Evolutionary conservation across 306 rosid genomes (phyloP).

Genomic region (Cucurbita maxima): DNA sequence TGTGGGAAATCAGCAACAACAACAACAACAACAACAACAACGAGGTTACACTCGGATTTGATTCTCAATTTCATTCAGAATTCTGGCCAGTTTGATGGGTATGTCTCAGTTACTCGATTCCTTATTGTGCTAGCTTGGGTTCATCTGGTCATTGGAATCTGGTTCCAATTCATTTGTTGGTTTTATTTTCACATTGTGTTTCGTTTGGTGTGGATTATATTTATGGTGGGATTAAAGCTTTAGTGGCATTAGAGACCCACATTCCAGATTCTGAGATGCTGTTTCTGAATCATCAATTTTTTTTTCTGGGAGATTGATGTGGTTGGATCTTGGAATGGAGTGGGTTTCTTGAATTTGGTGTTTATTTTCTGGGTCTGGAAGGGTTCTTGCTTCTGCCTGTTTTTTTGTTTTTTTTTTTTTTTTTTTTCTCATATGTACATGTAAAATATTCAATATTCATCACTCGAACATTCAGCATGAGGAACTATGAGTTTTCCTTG

Average conservation of each 20-base stretch:
- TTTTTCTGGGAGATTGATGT: background rate
- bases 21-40: background rate
- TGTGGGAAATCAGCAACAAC: constrained; percentile 17
- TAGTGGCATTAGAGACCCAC: background rate
- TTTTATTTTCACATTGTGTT: background rate
- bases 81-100: background rate
- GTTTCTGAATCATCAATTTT: background rate
- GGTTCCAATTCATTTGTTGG: background rate
- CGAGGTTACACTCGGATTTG: background rate
- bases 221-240: no score
- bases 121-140: constrained; percentile 1
- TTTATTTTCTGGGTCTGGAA: background rate
- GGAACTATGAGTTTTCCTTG: background rate
- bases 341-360: background rate
- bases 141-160: background rate
- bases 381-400: background rate
- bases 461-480: background rate
- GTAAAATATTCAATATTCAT: background rate
- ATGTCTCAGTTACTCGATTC: background rate
- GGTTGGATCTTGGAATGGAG: background rate
- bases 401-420: background rate
- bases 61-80: background rate
- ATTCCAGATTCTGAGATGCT: constrained; percentile 3
- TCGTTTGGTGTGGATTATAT: background rate
- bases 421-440: background rate